Evolutionary conservation across 257 asterid species (phyloP).

Genomic region (Forsythia viridissima): DNA sequence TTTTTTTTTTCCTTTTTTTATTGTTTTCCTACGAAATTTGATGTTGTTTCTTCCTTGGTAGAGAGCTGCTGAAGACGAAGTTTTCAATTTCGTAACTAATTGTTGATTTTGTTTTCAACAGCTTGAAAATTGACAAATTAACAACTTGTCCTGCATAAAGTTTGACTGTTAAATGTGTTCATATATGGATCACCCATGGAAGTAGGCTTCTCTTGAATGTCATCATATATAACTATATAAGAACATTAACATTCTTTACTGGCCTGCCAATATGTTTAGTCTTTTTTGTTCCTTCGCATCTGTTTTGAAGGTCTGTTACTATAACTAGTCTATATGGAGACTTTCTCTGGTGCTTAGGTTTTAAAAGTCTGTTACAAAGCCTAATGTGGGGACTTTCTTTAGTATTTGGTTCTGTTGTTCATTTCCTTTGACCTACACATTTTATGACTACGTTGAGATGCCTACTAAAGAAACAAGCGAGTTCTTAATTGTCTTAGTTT

Average conservation of each 20-base stretch:
- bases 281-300: neutral
- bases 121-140: slow-evolving; percentile 1
- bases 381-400: neutral
- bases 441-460: neutral
- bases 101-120: neutral
- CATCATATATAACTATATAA: neutral
- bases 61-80: neutral
- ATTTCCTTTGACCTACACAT: neutral
- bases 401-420: neutral
- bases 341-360: neutral
- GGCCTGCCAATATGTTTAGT: neutral
- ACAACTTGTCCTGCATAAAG: neutral
- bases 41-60: slow-evolving; percentile 7
- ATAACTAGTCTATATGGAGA: neutral
- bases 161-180: neutral
- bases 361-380: no score
- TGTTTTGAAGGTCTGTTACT: neutral
- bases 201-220: slow-evolving; percentile 1
- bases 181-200: slow-evolving; percentile 2
- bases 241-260: neutral
- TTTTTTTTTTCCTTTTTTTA: slow-evolving; percentile 7
- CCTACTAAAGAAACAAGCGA: neutral
- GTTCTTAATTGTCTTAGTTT: neutral
- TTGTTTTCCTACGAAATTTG: neutral
- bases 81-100: neutral